Base-by-base conservation (phyloP, 1,139 yeast genomes). In the Magnusiomyces ingens region DNA sequence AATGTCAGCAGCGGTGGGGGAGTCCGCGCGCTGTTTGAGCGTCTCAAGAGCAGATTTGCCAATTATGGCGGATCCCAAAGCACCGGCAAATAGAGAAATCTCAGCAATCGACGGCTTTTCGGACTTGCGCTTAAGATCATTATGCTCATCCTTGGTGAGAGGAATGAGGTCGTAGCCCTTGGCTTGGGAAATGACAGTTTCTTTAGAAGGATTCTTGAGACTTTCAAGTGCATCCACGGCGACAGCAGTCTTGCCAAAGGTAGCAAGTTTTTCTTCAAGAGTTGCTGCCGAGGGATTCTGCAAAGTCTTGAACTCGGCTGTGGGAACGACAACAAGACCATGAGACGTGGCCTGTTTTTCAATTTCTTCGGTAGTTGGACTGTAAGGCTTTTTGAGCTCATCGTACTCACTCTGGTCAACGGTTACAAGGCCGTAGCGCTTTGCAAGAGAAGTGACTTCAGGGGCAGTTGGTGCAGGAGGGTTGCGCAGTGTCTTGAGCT, bases 31-130 rank as follows among this genome's bases (percentile, higher is more conserved):
- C 2, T 44, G 43, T n/a, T 42, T 26, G 15, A 53, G 52, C 26
- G 53, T 52, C 42, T 55, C 41, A 42, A 58, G 55, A 38, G 54
- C 57, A 8, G 50, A 54, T 0, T 54, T 32, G 3, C 71, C 60
- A 13, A 80, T 36, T 0, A 71, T 66, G 6, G 69, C 63, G 54
- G 74, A 62, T 2, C 75, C 76, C 8, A 70, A 57, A 11, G 62
- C 63, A 5, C 63, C 62, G 1, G 74, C 75, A 21, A 62, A 62
- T 11, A 58, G 56, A 29, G 57, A 59, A 45, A 66, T 54, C 42
- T 67, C 69, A 10, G 63, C 64, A 15, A 47, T 32, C 2, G 60
- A 54, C 13, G 61, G 60, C 13, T 55, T 48, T 26, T 56, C 49
- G 2, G 65, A 64, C 15, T 52, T 52, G 22, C 53, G 19, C 12